Base-by-base conservation (phyloP, 2,329 filamentous ascomycete species). In the Colletotrichum abscissum region DNA sequence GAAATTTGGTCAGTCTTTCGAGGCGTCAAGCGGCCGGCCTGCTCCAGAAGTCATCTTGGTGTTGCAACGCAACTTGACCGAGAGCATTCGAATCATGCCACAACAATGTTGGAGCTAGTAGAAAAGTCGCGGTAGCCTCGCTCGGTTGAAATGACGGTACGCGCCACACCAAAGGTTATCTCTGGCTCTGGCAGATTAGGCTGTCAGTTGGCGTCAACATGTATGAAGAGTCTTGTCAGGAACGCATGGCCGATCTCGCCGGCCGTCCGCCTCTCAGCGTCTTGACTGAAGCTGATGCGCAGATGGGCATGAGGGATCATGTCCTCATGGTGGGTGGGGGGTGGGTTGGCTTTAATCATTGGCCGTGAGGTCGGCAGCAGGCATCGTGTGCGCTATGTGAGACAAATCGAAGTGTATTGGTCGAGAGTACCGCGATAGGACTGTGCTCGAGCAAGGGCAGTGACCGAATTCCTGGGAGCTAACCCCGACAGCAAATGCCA, bases 171-270 rank as follows among this genome's bases (percentile, higher is more conserved):
- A 46, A 49, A 55, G 64, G 63, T n/a, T 55, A 33, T 55, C 33
- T 52, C 60, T 35, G 52, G 59, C 24, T 60, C 26, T 58, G 42
- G 28, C 42, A 69, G 59, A 54, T 63, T 63, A 49, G 59, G 33
- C 59, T 52, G 26, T 49, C 49, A n/a, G 38, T 49, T 33, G 33
- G 30, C 14, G 35, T 24, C 66, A 65, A 9, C 24, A 64, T 60
- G 55, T 33, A 38, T 49, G 30, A 54, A 63, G 49, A 49, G 52
- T 63, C 69, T 69, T 60, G 73, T 69, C 60, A 74, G 69, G 73
- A 69, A 73, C 73, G 38, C 49, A 14, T 46, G 22, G 60, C 58
- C 54, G 49, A 46, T 46, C 16, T 30, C 16, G 22, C 22, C n/a
- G 28, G 54, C 14, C 33, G 66, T 73, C 71, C 60, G 71, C 46